Conservation (phyloP, 176 grass and related monocot species). For the Triticum turgidum region DNA sequence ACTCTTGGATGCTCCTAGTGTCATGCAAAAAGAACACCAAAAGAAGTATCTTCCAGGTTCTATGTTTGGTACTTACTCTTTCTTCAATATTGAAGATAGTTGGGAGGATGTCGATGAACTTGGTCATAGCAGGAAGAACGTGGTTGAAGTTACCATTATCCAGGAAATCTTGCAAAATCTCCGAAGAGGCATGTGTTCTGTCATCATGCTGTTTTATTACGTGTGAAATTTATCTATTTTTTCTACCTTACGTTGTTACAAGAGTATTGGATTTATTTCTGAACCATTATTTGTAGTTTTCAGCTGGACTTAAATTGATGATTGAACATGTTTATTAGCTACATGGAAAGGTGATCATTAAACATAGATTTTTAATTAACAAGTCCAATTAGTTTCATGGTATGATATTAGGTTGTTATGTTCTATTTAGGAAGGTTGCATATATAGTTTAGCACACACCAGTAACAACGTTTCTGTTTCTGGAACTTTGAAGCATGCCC, state of each 20-base stretch:
- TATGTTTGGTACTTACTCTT: slow-evolving; percentile 77
- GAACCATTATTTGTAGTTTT: slow-evolving; percentile 2
- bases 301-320: background rate
- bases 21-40: slow-evolving; percentile 47
- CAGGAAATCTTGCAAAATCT: slow-evolving; percentile 50
- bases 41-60: slow-evolving; percentile 45
- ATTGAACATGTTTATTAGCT: background rate
- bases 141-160: slow-evolving; percentile 55
- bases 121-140: slow-evolving; percentile 59
- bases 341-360: background rate
- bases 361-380: background rate
- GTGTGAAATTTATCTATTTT: background rate
- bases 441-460: background rate
- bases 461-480: slow-evolving; percentile 18
- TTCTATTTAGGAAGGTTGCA: background rate
- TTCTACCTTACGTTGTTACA: background rate
- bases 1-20: slow-evolving; percentile 67
- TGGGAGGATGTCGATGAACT: slow-evolving; percentile 49
- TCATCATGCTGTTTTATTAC: background rate
- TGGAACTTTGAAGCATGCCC: background rate
- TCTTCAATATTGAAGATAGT: slow-evolving; percentile 60
- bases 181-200: slow-evolving; percentile 35
- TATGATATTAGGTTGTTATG: background rate
- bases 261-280: background rate
- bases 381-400: background rate